Conservation (phyloP, 2,329 filamentous ascomycete species). For the Arthrinium puccinioides region DNA sequence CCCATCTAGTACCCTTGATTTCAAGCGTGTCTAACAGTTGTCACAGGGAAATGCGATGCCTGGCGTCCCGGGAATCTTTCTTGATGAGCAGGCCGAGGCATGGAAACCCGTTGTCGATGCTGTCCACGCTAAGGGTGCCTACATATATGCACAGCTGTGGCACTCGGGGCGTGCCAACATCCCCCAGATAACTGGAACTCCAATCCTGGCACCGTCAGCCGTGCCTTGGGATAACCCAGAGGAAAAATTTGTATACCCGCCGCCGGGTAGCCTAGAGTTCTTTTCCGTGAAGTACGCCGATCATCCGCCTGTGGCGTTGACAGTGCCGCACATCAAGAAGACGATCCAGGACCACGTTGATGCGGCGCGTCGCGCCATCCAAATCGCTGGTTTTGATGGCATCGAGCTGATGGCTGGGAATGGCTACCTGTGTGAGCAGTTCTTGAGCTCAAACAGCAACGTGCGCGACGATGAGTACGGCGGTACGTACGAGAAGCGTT, state of each 20-base stretch:
- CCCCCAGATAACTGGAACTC: constrained; percentile 10
- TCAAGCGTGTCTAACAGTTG: not conserved
- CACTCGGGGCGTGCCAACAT: constrained; percentile 40
- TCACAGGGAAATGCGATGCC: constrained; percentile 15
- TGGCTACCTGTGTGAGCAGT: constrained; percentile 14
- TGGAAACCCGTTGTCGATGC: constrained; percentile 53
- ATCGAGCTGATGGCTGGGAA: constrained; percentile 27
- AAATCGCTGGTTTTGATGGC: constrained; percentile 43
- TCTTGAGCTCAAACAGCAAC: constrained; percentile 18
- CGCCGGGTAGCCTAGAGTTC: constrained; percentile 6
- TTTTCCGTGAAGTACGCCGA: constrained; percentile 12
- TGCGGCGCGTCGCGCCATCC: constrained; percentile 14
- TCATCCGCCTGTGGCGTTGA: constrained; percentile 31
- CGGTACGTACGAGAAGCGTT: constrained; percentile 20
- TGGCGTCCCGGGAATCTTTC: constrained; percentile 50
- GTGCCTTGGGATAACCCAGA: constrained; percentile 10
- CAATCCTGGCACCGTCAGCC: constrained; percentile 7
- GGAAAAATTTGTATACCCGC: constrained; percentile 13
- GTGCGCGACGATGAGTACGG: constrained; percentile 22
- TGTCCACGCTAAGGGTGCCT: constrained; percentile 51
- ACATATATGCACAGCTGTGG: constrained; percentile 56
- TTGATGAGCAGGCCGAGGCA: constrained; percentile 39
- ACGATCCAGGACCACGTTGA: constrained; percentile 17
- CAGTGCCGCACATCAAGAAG: constrained; percentile 18
- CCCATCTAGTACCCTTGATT: not conserved